Base-by-base conservation (phyloP, 106 monocot species). In the Gastrodia elata region DNA sequence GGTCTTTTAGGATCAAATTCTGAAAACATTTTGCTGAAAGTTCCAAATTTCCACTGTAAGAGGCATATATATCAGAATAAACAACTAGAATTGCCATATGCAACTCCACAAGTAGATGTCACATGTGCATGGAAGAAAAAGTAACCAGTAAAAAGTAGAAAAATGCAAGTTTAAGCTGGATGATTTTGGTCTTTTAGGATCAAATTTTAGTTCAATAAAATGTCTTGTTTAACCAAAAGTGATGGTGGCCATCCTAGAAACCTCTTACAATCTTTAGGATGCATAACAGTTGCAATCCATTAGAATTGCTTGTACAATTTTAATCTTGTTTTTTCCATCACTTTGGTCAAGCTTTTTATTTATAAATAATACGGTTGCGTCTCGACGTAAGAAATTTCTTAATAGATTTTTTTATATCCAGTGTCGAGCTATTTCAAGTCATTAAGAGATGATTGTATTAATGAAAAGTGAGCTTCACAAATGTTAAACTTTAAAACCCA, bases 171-270 rank as follows among this genome's bases (percentile, higher is more conserved):
- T 52, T 52, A 22, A n/a, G 97, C 86, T 58, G 93, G 97, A 86
- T 97, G 97, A 72, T 90, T 92, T 83, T 93, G 92, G 82, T 97
- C 97, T 80, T 88, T 97, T 22, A 97, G 20, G n/a, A 52, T 52
- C 52, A n/a, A 52, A n/a, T n/a, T 52, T 52, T 52, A 52, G 2
- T 52, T 52, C n/a, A 52, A 52, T n/a, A 52, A 52, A 22, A 52
- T 22, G n/a, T 52, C 52, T 52, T 52, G 52, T 52, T 52, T 3
- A 24, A 4, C 5, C 5, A 9, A n/a, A 52, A 22, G 52, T 22
- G 2, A n/a, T n/a, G 5, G 7, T 3, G 13, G 13, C 46, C 0
- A 46, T n/a, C 24, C n/a, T 22, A 52, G 5, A 52, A 7, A 24
- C n/a, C 6, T 52, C 22, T 22, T 52, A 52, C n/a, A 22, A 9